phyloP scores from a whole-genome alignment of 2,329 filamentous ascomycete genomes.

The Coniochaeta sp. region DNA sequence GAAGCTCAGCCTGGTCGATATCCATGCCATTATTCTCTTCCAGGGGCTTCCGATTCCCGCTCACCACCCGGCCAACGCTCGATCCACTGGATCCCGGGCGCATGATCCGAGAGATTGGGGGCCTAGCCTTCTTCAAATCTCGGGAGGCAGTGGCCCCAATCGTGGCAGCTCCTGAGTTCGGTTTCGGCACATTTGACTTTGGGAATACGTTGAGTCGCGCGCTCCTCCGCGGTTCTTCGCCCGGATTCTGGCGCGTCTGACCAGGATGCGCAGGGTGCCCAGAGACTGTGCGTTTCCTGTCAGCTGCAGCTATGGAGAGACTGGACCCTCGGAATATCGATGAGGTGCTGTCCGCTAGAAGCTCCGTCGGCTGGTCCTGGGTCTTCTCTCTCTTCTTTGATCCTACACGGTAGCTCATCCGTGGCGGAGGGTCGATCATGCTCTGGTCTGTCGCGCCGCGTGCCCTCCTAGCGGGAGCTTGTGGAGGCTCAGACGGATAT shows the following conservation, averaged over 20 bases:
- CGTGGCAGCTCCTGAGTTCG: constrained; percentile 48
- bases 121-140: constrained; percentile 78
- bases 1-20: constrained; percentile 56
- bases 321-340: constrained; percentile 28
- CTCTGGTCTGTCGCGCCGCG: constrained; percentile 45
- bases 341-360: constrained; percentile 16
- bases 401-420: constrained; percentile 51
- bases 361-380: constrained; percentile 35
- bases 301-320: constrained; percentile 36
- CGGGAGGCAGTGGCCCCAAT: constrained; percentile 55
- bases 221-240: constrained; percentile 62
- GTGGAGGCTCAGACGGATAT: constrained; percentile 35
- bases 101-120: constrained; percentile 59
- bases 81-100: constrained; percentile 56
- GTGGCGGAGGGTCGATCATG: constrained; percentile 52
- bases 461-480: constrained; percentile 44
- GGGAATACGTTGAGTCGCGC: constrained; percentile 63
- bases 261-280: constrained; percentile 68
- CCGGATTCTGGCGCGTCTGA: constrained; percentile 38
- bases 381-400: constrained; percentile 31
- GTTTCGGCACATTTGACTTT: constrained; percentile 59
- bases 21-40: constrained; percentile 63
- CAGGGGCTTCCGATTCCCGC: constrained; percentile 74
- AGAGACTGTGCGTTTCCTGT: constrained; percentile 88
- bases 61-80: constrained; percentile 78